Evolutionary conservation across 805 yeast species (phyloP).

Genomic region (Groenewaldozyma salmanticensis): DNA sequence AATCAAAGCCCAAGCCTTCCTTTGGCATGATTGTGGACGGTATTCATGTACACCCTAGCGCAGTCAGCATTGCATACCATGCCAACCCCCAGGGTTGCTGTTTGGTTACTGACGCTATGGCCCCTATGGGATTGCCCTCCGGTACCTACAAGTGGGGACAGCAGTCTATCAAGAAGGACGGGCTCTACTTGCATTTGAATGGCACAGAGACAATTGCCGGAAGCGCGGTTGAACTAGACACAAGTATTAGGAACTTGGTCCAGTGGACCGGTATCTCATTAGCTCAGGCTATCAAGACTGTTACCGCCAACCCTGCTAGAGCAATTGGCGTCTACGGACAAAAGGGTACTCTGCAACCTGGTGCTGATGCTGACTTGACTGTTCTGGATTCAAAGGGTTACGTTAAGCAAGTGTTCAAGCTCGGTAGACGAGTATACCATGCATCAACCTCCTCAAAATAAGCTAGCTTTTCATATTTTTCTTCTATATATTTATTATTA

Average conservation of each 20-base stretch:
- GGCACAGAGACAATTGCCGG: slow-evolving; percentile 55
- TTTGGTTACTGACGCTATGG: slow-evolving; percentile 52
- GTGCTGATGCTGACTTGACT: slow-evolving; percentile 50
- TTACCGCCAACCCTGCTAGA: slow-evolving; percentile 45
- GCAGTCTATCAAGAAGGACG: slow-evolving; percentile 39
- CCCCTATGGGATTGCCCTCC: slow-evolving; percentile 45
- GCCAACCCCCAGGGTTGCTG: slow-evolving; percentile 45
- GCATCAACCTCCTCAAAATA: slow-evolving; percentile 9
- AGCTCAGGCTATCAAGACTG: slow-evolving; percentile 46
- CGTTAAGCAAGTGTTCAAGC: slow-evolving; percentile 41
- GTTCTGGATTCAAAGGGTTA: slow-evolving; percentile 36
- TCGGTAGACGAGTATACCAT: slow-evolving; percentile 32
- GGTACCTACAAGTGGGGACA: slow-evolving; percentile 46
- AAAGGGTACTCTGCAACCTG: slow-evolving; percentile 42
- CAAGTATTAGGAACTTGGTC: slow-evolving; percentile 41
- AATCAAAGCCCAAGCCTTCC: slow-evolving; percentile 29
- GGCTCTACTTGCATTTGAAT: slow-evolving; percentile 37
- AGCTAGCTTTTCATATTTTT: no score
- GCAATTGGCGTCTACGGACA: slow-evolving; percentile 34
- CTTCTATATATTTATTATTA: slow-evolving; percentile 3
- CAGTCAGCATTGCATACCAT: slow-evolving; percentile 40
- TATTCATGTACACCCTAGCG: slow-evolving; percentile 48
- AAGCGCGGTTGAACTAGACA: slow-evolving; percentile 45
- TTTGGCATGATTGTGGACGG: slow-evolving; percentile 52
- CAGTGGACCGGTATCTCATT: slow-evolving; percentile 40